Conservation (phyloP, 306 rosid species). For the Herpetospermum pedunculosum region DNA sequence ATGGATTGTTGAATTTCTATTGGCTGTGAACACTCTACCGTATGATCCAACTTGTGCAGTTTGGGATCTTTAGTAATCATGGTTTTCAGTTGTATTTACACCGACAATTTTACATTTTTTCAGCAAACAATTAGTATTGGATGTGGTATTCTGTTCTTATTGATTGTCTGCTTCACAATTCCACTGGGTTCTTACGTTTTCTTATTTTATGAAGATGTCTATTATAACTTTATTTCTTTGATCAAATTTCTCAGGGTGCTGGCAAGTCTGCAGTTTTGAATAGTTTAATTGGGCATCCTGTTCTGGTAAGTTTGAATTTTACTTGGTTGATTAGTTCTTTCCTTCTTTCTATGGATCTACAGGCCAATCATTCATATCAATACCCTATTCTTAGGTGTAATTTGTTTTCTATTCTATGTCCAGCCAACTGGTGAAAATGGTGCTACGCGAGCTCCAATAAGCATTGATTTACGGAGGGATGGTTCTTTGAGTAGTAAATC, state of each 20-base stretch:
- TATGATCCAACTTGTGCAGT: background rate
- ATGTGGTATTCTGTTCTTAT: background rate
- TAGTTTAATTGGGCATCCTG: constrained; percentile 95
- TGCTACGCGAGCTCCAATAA: constrained; percentile 91
- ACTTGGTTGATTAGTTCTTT: background rate
- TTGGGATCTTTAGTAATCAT: background rate
- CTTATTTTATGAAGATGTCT: background rate
- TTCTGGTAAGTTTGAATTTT: constrained; percentile 53
- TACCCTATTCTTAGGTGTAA: background rate
- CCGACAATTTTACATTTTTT: background rate
- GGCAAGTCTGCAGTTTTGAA: constrained; percentile 92
- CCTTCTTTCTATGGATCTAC: background rate
- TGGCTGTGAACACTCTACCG: background rate
- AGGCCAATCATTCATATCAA: background rate
- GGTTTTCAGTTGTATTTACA: background rate
- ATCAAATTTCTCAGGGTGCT: constrained; percentile 48
- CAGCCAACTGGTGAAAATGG: constrained; percentile 99
- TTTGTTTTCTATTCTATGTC: constrained; percentile 13
- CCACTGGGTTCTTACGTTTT: background rate
- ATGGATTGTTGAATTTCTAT: background rate
- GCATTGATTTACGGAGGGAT: constrained; percentile 84
- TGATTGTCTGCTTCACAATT: background rate
- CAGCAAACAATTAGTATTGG: background rate
- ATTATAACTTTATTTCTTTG: background rate
- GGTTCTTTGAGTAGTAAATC: constrained; percentile 86